Evolutionary conservation across 75 land plant species (phyloP).

Genomic region (Selaginella moellendorffii): DNA sequence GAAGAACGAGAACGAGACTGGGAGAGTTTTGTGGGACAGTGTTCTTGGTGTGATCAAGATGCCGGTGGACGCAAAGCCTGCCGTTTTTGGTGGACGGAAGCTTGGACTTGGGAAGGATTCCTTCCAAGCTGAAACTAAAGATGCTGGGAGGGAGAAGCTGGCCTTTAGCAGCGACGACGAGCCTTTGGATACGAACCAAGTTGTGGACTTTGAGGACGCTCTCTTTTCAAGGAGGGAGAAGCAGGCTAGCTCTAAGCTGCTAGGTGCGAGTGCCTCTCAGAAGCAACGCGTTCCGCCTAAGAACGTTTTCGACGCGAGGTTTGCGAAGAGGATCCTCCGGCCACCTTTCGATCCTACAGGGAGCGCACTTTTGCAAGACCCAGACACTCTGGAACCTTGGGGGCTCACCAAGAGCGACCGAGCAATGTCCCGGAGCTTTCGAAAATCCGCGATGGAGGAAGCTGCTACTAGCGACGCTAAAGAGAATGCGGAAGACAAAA

Average conservation of each 20-base stretch:
- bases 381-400: constrained; percentile 46
- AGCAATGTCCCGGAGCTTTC: constrained; percentile 36
- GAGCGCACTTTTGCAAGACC: constrained; percentile 85
- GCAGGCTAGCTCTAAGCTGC: constrained; percentile 22
- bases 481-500: too few species aligned
- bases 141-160: too few species aligned
- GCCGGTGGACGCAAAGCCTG: constrained; percentile 1
- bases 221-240: constrained; percentile 17
- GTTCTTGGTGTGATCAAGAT: constrained; percentile 36
- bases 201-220: constrained; percentile 32
- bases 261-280: constrained; percentile 52
- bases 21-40: constrained; percentile 47
- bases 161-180: constrained; percentile 64
- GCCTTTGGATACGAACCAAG: constrained; percentile 43
- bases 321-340: constrained; percentile 37
- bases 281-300: constrained; percentile 21
- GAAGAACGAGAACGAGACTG: constrained; percentile 5
- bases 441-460: constrained; percentile 6
- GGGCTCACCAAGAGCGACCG: constrained; percentile 65
- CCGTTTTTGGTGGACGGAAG: background rate
- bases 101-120: background rate
- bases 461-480: too few species aligned
- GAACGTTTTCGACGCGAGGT: constrained; percentile 20
- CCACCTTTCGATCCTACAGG: constrained; percentile 56
- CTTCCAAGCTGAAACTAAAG: constrained; percentile 1